phyloP scores from a whole-genome alignment of 2,329 filamentous ascomycete species.

The Dryadomyces sulphureus region DNA sequence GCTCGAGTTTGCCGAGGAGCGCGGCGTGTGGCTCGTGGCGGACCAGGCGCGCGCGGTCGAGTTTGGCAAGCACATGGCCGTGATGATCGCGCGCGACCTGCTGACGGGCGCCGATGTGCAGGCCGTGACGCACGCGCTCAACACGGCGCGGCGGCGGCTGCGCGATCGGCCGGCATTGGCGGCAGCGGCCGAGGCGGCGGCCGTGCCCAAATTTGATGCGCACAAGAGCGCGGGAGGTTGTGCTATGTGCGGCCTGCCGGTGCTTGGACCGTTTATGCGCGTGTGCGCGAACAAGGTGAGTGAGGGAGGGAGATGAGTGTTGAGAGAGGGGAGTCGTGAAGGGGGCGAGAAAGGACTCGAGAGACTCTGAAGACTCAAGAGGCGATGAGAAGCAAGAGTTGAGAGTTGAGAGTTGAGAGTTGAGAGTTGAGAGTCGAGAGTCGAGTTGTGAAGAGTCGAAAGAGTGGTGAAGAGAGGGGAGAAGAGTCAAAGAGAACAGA shows the following conservation, averaged over 20 bases:
- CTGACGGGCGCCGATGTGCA: constrained; percentile 28
- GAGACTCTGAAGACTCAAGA: too few relatives aligned
- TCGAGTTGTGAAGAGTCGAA: too few relatives aligned
- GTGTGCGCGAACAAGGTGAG: constrained; percentile 34
- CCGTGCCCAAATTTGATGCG: constrained; percentile 11
- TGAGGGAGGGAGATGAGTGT: too few relatives aligned
- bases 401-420: too few relatives aligned
- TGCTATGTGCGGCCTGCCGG: constrained; percentile 30
- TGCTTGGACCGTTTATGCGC: constrained; percentile 30
- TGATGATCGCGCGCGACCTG: constrained; percentile 33
- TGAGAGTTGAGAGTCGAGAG: too few relatives aligned
- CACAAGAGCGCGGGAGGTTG: constrained; percentile 31
- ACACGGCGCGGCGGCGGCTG: constrained; percentile 15
- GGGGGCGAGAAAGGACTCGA: too few relatives aligned
- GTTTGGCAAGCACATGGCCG: constrained; percentile 38
- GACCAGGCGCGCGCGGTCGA: constrained; percentile 33
- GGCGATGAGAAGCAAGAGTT: too few relatives aligned
- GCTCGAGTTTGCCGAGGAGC: constrained; percentile 33
- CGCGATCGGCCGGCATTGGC: constrained; percentile 9
- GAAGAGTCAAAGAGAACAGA: neutral
- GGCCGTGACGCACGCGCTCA: constrained; percentile 22
- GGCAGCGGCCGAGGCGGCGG: neutral
- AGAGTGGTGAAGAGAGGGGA: neutral
- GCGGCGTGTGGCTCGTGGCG: constrained; percentile 36
- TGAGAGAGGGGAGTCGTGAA: too few relatives aligned